Percentiles rank a stretch among this genome's conserved stretches.
phyloP scores from a whole-genome alignment of 176 grass and related monocot species.

The Bothriochloa decipiens region DNA sequence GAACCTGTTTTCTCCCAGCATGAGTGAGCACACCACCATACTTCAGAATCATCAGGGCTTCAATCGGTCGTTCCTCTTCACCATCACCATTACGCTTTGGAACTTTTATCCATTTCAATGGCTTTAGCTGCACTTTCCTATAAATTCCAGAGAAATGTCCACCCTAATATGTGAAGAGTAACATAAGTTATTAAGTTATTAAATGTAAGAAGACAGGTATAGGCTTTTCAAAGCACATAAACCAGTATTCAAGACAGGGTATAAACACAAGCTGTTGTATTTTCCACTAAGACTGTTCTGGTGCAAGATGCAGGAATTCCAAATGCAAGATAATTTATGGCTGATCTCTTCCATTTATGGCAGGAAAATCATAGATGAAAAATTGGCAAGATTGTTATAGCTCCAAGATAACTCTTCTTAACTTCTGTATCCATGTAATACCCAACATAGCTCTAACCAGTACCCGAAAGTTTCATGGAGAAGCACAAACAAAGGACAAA shows the following conservation, averaged over 20 bases:
- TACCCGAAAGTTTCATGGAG: neutral
- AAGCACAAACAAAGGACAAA: constrained; percentile 20
- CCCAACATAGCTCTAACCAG: neutral
- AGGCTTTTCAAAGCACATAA: constrained; percentile 19
- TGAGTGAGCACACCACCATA: constrained; percentile 99
- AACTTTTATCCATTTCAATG: constrained; percentile 95
- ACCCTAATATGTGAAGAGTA: constrained; percentile 48
- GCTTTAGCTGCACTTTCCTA: constrained; percentile 98
- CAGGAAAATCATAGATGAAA: neutral
- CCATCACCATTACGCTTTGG: constrained; percentile 63
- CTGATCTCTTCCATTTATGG: constrained; percentile 22
- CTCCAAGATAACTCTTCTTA: constrained; percentile 3
- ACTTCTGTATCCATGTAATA: neutral
- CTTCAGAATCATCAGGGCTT: constrained; percentile 99
- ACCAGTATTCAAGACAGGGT: constrained; percentile 13
- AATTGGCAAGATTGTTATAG: neutral
- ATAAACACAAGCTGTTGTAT: neutral
- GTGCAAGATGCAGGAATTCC: too few relatives aligned
- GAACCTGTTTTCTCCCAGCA: constrained; percentile 98
- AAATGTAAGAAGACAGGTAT: constrained; percentile 18
- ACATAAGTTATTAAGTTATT: constrained; percentile 8
- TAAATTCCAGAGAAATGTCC: constrained; percentile 99
- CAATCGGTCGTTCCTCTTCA: constrained; percentile 81
- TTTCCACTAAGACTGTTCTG: neutral
- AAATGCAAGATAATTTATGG: neutral